These are phyloP conservation scores for Beauveria sp. DNA, from an alignment of 2,329 filamentous ascomycete species.

Conservation along the genomic window DNA sequence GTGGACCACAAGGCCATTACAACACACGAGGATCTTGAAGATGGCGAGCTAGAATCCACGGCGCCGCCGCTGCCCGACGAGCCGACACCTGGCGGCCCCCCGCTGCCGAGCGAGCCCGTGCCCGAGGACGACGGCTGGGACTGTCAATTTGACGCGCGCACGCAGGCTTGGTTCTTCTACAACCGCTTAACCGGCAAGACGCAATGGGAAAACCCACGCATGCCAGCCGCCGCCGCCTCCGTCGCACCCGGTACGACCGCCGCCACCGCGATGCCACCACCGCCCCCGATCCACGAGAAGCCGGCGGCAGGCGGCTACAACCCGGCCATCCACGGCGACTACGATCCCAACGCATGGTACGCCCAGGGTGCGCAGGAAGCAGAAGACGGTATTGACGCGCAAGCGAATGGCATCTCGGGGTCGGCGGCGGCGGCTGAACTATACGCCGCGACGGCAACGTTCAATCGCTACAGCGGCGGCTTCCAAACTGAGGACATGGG, in stretches of 20 bases:
- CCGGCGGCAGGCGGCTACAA: conserved; percentile 72
- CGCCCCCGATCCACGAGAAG: conserved; percentile 27
- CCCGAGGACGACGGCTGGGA: conserved; percentile 74
- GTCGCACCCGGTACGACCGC: conserved; percentile 13
- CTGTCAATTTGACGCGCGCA: conserved; percentile 63
- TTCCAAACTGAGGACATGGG: conserved; percentile 64
- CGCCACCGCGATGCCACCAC: conserved; percentile 19
- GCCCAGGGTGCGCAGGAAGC: conserved; percentile 47
- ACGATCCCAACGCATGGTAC: conserved; percentile 94
- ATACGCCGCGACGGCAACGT: conserved; percentile 65
- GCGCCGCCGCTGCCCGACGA: conserved; percentile 32
- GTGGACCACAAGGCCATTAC: neutral
- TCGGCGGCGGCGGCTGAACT: conserved; percentile 31
- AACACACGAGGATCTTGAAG: conserved; percentile 13
- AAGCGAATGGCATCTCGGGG: conserved; percentile 12
- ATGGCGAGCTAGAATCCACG: conserved; percentile 18
- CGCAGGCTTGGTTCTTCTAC: conserved; percentile 72
- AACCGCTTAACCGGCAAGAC: conserved; percentile 69
- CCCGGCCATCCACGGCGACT: conserved; percentile 90
- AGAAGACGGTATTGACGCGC: conserved; percentile 20
- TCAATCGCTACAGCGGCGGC: conserved; percentile 84
- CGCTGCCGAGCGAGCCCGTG: conserved; percentile 33
- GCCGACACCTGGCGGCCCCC: conserved; percentile 20
- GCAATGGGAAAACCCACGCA: conserved; percentile 82
- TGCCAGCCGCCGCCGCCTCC: conserved; percentile 38